These are phyloP conservation scores for Eucalyptus grandis DNA, from an alignment of 345 rosid species.

Conservation along the genomic window DNA sequence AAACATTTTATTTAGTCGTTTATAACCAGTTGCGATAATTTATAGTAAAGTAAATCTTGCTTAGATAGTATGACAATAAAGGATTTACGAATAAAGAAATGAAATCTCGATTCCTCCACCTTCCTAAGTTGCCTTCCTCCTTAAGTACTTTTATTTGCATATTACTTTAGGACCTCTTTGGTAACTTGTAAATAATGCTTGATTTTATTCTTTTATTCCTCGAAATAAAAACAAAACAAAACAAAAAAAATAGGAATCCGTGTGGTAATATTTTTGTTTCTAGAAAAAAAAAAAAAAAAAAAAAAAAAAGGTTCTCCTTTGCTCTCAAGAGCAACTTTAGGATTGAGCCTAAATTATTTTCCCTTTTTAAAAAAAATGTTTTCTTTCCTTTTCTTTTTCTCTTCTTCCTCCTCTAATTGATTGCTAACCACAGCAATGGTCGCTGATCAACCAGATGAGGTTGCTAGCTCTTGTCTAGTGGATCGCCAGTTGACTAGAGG, in stretches of 20 bases:
- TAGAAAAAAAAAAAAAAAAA: too few relatives aligned
- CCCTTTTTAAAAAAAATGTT: too few relatives aligned
- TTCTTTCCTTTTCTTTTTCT: too few relatives aligned
- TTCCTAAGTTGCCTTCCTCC: not conserved
- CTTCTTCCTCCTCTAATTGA: too few relatives aligned
- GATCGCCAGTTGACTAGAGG: fast-evolving
- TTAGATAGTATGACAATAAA: not conserved
- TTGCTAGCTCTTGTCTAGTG: too few relatives aligned
- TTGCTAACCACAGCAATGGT: fast-evolving
- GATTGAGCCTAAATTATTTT: too few relatives aligned
- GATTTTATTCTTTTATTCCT: too few relatives aligned
- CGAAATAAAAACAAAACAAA: too few relatives aligned
- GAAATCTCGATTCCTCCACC: not conserved
- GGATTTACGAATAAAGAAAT: not conserved
- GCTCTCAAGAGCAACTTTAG: too few relatives aligned
- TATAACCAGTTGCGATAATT: not conserved
- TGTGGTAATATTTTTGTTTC: too few relatives aligned
- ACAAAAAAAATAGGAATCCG: too few relatives aligned
- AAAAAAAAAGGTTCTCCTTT: too few relatives aligned
- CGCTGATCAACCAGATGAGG: fast-evolving
- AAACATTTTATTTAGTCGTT: not conserved
- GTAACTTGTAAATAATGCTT: fast-evolving
- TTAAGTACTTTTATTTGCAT: not conserved
- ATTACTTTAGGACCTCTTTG: fast-evolving
- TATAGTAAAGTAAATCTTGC: not conserved